A percentile compares a stretch with the other conserved stretches of the same genome.
phyloP scores from a whole-genome alignment of 441 rosid genomes.

The Gossypium schwendimanii region DNA sequence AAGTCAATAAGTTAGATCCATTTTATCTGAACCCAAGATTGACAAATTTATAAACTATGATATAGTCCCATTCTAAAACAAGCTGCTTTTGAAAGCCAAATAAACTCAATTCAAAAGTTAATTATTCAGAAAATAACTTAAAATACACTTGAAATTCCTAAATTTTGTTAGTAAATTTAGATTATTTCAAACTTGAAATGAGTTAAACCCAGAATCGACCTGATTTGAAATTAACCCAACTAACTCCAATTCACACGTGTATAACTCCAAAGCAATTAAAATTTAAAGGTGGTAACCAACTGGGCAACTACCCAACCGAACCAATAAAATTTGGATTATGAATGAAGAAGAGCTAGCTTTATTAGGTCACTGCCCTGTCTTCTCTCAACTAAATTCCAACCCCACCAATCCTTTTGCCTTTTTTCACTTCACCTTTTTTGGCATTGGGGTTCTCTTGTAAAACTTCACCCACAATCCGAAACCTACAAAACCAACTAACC shows the following conservation, averaged over 20 bases:
- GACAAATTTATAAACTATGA: too few relatives aligned
- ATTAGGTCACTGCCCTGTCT: neutral
- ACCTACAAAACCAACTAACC: neutral
- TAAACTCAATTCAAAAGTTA: too few relatives aligned
- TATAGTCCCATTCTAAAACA: too few relatives aligned
- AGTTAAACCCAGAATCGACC: too few relatives aligned
- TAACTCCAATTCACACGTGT: neutral
- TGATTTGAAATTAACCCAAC: too few relatives aligned
- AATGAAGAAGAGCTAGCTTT: neutral
- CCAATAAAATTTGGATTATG: neutral
- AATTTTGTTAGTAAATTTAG: too few relatives aligned
- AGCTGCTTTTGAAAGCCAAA: too few relatives aligned
- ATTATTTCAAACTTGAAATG: too few relatives aligned
- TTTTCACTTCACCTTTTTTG: neutral
- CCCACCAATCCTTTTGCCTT: neutral
- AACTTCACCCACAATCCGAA: neutral
- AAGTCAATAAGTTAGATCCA: too few relatives aligned
- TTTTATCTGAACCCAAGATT: too few relatives aligned
- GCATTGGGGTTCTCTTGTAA: neutral
- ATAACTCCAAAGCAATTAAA: neutral
- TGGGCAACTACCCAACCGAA: neutral
- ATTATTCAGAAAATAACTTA: too few relatives aligned
- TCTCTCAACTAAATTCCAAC: neutral
- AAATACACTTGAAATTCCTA: too few relatives aligned
- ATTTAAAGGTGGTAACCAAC: neutral